Percentiles rank a stretch among this genome's conserved stretches.
Conservation (phyloP, 2,329 filamentous ascomycete species). For the Penicillium sp. region DNA sequence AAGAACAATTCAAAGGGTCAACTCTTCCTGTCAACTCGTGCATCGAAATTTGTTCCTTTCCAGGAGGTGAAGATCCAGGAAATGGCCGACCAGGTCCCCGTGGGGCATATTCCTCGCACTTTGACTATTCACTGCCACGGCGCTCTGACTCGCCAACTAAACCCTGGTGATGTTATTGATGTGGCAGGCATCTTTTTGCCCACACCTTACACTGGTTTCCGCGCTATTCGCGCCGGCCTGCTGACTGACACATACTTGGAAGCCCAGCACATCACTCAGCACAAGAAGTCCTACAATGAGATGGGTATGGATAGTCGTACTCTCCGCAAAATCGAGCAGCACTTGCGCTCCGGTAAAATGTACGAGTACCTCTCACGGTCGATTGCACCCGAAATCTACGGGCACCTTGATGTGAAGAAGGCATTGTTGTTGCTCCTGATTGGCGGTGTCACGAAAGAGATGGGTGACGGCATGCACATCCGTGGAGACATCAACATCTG, state of each 20-base stretch:
- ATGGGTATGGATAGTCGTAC: slow-evolving; percentile 79
- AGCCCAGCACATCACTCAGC: slow-evolving; percentile 87
- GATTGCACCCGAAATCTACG: slow-evolving; percentile 95
- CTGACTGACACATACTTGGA: slow-evolving; percentile 96
- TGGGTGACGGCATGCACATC: slow-evolving; percentile 98
- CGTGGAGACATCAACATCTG: slow-evolving; percentile 99
- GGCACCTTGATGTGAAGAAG: slow-evolving; percentile 96
- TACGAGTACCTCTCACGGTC: slow-evolving; percentile 95
- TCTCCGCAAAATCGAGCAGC: slow-evolving; percentile 78
- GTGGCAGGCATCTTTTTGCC: slow-evolving; percentile 94
- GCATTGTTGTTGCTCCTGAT: slow-evolving; percentile 92
- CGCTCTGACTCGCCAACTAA: slow-evolving; percentile 78
- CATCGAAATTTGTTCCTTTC: slow-evolving; percentile 95
- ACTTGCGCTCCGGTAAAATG: slow-evolving; percentile 81
- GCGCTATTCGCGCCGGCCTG: slow-evolving; percentile 93
- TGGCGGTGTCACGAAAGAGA: slow-evolving; percentile 91
- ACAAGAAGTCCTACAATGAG: slow-evolving; percentile 97
- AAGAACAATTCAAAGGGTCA: slow-evolving; percentile 90
- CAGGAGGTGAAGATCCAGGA: slow-evolving; percentile 99
- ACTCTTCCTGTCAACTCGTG: slow-evolving; percentile 88
- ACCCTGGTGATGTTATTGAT: slow-evolving; percentile 91
- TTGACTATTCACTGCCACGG: slow-evolving; percentile 89
- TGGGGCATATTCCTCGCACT: slow-evolving; percentile 92
- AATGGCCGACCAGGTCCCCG: slow-evolving; percentile 97
- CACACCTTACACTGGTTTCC: slow-evolving; percentile 97